These are phyloP conservation scores for Eragrostis nindensis DNA, from an alignment of 176 grass and related monocot species.

Conservation along the genomic window DNA sequence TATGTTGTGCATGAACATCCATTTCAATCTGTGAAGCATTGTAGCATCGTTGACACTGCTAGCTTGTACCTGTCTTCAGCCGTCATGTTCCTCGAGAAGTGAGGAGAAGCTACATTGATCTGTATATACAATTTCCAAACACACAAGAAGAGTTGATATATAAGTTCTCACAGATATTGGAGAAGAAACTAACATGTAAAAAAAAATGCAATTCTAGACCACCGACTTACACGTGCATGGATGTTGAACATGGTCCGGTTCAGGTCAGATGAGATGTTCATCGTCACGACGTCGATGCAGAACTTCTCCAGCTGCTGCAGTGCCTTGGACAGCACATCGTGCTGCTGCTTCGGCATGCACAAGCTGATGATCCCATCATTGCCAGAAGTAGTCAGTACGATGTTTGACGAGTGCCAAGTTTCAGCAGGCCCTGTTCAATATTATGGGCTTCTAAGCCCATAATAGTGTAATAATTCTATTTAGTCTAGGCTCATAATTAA, in stretches of 20 bases:
- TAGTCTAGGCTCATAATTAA: no score
- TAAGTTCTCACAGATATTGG: no score
- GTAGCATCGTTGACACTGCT: neutral
- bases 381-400: conserved; percentile 49
- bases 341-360: conserved; percentile 17
- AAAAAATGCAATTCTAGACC: no score
- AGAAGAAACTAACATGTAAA: neutral
- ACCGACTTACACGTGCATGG: conserved; percentile 58
- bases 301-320: conserved; percentile 54
- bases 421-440: conserved; percentile 43
- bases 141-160: neutral
- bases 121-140: neutral
- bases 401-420: conserved; percentile 58
- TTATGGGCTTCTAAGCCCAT: no score
- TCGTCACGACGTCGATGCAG: conserved; percentile 46
- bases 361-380: conserved; percentile 53
- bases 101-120: neutral
- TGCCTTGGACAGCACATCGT: conserved; percentile 21
- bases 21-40: neutral
- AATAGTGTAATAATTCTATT: no score
- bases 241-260: conserved; percentile 43
- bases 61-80: conserved; percentile 34
- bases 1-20: no score
- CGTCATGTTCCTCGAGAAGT: neutral
- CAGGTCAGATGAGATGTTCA: conserved; percentile 30